Conservation (phyloP, 306 rosid genomes). For the Acacia crassicarpa region DNA sequence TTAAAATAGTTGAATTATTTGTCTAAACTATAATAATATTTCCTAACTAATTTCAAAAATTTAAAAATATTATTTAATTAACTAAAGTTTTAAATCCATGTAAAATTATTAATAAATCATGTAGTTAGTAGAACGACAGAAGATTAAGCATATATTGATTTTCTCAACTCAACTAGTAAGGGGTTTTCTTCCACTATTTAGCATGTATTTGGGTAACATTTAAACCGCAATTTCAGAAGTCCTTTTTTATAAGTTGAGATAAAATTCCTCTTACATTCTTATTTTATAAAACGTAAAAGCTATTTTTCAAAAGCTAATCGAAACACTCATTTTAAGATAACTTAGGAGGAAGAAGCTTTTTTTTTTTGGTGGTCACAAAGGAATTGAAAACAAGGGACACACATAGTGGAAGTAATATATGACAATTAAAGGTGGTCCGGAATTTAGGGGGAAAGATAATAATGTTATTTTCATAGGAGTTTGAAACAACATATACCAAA, state of each 20-base stretch:
- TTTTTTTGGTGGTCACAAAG: neutral
- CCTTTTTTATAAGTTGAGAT: too few relatives aligned
- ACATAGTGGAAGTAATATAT: conserved; percentile 42
- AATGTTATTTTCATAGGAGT: conserved; percentile 30
- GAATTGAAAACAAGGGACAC: conserved; percentile 38
- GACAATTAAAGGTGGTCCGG: conserved; percentile 67
- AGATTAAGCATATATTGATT: neutral
- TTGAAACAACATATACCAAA: conserved; percentile 44
- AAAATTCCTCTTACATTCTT: too few relatives aligned
- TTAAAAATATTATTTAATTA: neutral
- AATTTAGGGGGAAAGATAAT: conserved; percentile 78
- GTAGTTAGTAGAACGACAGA: neutral
- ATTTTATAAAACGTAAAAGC: too few relatives aligned
- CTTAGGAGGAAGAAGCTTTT: neutral
- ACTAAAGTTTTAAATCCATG: neutral
- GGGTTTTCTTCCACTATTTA: neutral
- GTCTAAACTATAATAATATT: too few relatives aligned
- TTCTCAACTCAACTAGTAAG: neutral
- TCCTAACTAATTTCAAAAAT: too few relatives aligned
- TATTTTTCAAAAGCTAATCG: too few relatives aligned
- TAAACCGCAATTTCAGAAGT: too few relatives aligned
- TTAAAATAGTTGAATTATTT: too few relatives aligned
- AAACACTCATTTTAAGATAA: neutral
- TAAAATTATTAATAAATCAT: neutral
- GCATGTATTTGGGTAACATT: too few relatives aligned